Evolutionary conservation across 2,329 filamentous ascomycete genomes (phyloP).

Genomic region (Penicillium vulpinum): DNA sequence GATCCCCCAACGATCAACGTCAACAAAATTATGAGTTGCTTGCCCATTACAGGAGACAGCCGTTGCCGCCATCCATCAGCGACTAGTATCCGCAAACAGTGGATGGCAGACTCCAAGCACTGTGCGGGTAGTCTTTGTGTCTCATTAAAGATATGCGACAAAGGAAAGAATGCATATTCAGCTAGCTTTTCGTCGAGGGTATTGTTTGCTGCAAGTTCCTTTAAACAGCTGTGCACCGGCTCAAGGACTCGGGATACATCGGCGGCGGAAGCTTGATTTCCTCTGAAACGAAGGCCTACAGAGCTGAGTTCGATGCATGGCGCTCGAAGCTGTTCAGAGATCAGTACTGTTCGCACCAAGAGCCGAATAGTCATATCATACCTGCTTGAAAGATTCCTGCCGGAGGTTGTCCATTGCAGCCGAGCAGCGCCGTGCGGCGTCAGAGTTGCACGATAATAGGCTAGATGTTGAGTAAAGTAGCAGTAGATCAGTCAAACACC

Average conservation of each 20-base stretch:
- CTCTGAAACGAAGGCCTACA: conserved; percentile 52
- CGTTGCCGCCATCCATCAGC: conserved; percentile 74
- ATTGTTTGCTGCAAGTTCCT: conserved; percentile 42
- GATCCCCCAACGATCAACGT: conserved; percentile 77
- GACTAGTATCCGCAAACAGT: conserved; percentile 73
- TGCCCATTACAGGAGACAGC: conserved; percentile 70
- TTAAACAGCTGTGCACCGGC: conserved; percentile 41
- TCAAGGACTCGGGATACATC: conserved; percentile 53
- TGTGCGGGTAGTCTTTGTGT: conserved; percentile 70
- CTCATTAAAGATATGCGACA: conserved; percentile 80
- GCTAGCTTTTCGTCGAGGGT: conserved; percentile 76
- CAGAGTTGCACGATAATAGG: background rate
- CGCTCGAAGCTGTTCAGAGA: conserved; percentile 53
- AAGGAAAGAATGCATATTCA: conserved; percentile 92
- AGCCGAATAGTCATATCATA: conserved; percentile 17
- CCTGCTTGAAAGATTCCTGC: conserved; percentile 46
- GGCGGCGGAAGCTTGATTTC: conserved; percentile 45
- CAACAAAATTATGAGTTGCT: conserved; percentile 82
- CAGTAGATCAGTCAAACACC: background rate
- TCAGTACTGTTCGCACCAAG: background rate
- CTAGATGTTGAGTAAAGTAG: background rate
- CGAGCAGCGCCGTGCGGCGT: background rate
- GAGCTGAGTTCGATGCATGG: conserved; percentile 61
- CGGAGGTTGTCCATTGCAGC: conserved; percentile 38
- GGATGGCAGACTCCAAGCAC: conserved; percentile 70